Base-by-base conservation (phyloP, 2,329 filamentous ascomycete genomes). In the Fusarium subtropicale region DNA sequence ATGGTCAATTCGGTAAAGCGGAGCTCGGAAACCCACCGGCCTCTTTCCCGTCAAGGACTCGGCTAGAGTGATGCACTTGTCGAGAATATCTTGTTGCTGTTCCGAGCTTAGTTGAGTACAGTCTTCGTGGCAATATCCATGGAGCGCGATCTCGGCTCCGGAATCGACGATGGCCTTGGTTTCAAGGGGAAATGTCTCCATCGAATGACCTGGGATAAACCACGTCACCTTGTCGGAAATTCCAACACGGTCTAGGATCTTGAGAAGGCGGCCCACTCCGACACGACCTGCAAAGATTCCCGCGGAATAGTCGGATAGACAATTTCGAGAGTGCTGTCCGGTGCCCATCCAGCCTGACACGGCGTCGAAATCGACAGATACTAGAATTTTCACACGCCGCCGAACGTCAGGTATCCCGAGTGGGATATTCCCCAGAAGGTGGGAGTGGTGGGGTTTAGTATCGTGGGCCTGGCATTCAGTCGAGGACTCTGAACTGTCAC, bases 281-380 rank as follows among this genome's bases (percentile, higher is more conserved):
- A 86, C 81, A 15, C 46, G 42, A 7, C 54, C 66, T 13, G 55
- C 58, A 24, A 68, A 68, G 26, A 60, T 59, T 31, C 63, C 66
- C 20, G 58, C 22, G 2, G 53, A 59, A 41, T 51, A 66, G 47
- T 68, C 66, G n/a, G 66, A 47, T 12, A 68, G 45, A n/a, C 47
- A 52, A 52, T 66, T 68, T n/a, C 45, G 36, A 24, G 62, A n/a
- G 80, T 79, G 9, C 80, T 85, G 52, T 79, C 79, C 76, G 85
- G 85, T 86, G n/a, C 85, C 85, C 4, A 86, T 78, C 81, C 82
- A 87, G 54, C 82, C 82, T 3, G 83, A 84, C 7, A 87, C 79
- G 18, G 85, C 85, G 61, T 87, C 85, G 67, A 87, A 87, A 72
- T 87, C 85, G 31, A 81, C 73, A 20, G 62, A 63, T 18, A 66